A percentile compares a stretch with the other conserved stretches of the same genome.
Evolutionary conservation across 441 rosid genomes (phyloP).

Genomic region (Bruguiera hainesii): DNA sequence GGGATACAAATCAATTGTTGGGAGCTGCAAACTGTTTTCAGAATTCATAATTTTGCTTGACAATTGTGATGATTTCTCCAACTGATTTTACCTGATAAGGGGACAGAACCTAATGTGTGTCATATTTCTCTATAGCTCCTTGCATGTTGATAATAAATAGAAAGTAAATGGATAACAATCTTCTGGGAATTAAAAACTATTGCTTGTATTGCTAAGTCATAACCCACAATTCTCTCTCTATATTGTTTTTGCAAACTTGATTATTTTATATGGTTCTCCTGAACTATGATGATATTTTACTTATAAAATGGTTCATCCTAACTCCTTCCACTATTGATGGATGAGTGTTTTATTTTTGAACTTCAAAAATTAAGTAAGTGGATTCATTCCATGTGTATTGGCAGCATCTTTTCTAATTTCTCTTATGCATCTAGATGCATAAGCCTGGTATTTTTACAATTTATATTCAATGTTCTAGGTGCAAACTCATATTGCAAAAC

Average conservation of each 20-base stretch:
- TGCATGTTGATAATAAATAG: background rate
- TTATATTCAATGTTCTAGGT: slow-evolving; percentile 47
- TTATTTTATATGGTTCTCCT: too few species aligned
- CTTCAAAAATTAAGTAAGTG: background rate
- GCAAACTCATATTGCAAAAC: slow-evolving; percentile 78
- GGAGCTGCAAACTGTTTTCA: too few species aligned
- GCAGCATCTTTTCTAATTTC: background rate
- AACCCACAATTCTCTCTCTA: background rate
- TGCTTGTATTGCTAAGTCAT: background rate
- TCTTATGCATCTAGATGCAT: background rate
- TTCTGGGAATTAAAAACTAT: slow-evolving; percentile 2
- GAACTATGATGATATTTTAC: too few species aligned
- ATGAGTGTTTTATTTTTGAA: slow-evolving; percentile 3
- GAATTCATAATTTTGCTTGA: too few species aligned
- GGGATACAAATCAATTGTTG: too few species aligned
- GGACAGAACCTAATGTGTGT: background rate
- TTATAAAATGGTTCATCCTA: too few species aligned
- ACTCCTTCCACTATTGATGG: background rate
- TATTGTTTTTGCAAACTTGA: slow-evolving; percentile 6
- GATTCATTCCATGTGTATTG: slow-evolving; percentile 7
- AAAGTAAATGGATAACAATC: background rate
- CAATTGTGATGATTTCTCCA: background rate
- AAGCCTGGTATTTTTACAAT: slow-evolving; percentile 22
- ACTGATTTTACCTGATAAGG: background rate
- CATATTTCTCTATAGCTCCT: background rate